These are phyloP conservation scores for Hypoxylon sp. DNA, from an alignment of 2,329 filamentous ascomycete genomes.

Conservation along the genomic window DNA sequence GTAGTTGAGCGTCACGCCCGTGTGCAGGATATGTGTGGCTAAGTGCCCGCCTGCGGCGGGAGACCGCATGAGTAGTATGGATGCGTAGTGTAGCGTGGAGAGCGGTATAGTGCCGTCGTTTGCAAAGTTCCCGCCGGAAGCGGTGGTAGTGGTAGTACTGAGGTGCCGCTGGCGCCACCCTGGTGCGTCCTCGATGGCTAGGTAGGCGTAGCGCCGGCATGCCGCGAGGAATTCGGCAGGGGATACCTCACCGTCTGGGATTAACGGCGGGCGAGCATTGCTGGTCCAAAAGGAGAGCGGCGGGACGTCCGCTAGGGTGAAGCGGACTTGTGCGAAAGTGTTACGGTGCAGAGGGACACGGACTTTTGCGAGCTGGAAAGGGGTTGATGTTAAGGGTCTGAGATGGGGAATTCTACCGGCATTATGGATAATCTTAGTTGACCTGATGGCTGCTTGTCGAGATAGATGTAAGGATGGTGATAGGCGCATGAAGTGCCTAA, in stretches of 20 bases:
- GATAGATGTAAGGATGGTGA: slow-evolving; percentile 17
- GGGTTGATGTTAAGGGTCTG: slow-evolving; percentile 21
- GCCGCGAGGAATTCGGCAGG: slow-evolving; percentile 47
- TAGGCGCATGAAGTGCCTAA: slow-evolving; percentile 27
- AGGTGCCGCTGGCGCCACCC: slow-evolving; percentile 49
- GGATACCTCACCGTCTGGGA: slow-evolving; percentile 47
- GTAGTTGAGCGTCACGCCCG: slow-evolving; percentile 55
- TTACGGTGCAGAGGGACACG: slow-evolving; percentile 13
- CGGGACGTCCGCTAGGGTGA: slow-evolving; percentile 52
- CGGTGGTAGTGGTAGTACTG: background rate
- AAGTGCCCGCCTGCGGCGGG: slow-evolving; percentile 40
- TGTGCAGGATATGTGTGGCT: slow-evolving; percentile 56
- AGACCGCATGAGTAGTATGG: slow-evolving; percentile 48
- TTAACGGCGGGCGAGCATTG: slow-evolving; percentile 21
- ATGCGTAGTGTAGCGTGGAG: slow-evolving; percentile 55
- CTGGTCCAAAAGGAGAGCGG: slow-evolving; percentile 49
- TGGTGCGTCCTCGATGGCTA: slow-evolving; percentile 44
- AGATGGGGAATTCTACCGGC: background rate
- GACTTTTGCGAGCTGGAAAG: slow-evolving; percentile 8
- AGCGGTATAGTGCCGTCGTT: slow-evolving; percentile 36
- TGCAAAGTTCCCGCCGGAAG: background rate
- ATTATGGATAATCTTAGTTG: slow-evolving; percentile 16
- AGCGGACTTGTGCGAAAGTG: slow-evolving; percentile 42
- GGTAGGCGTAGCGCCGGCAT: slow-evolving; percentile 47
- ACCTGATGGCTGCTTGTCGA: background rate